Evolutionary conservation across 2,329 filamentous ascomycete genomes (phyloP).

Genomic region (Sarocladiaceae sp.): DNA sequence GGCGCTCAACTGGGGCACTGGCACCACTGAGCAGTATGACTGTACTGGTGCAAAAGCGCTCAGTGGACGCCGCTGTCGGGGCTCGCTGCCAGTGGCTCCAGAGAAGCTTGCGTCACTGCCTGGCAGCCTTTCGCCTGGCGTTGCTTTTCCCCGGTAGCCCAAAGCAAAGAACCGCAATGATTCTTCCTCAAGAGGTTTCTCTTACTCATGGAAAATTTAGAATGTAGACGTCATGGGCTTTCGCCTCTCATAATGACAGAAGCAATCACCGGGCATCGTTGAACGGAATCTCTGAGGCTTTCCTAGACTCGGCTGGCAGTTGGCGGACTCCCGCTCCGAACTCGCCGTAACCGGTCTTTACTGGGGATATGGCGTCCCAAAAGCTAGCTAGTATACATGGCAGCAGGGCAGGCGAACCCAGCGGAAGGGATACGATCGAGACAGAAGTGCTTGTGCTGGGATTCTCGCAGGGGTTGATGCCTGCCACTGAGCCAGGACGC

Average conservation of each 20-base stretch:
- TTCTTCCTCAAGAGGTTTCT: no score
- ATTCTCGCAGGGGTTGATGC: background rate
- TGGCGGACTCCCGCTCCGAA: background rate
- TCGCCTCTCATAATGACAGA: no score
- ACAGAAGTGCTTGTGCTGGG: background rate
- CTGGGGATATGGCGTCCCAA: no score
- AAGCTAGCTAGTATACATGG: no score
- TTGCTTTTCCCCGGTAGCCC: slow-evolving; percentile 2
- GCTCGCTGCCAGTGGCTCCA: no score
- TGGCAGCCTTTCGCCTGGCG: background rate
- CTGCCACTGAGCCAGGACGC: no score
- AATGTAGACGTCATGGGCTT: no score
- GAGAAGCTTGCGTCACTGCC: slow-evolving; percentile 3
- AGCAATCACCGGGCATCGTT: no score
- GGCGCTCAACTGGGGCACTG: slow-evolving; percentile 4
- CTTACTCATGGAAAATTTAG: no score
- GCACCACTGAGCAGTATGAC: background rate
- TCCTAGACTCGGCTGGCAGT: background rate
- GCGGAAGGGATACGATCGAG: background rate
- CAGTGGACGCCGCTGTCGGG: no score
- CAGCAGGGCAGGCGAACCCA: background rate
- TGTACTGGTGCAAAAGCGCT: no score
- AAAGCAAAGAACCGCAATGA: background rate
- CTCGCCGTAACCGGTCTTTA: background rate
- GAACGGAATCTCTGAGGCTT: background rate